Conservation (phyloP, 2,329 filamentous ascomycete genomes). For the Penicillium frequentans region DNA sequence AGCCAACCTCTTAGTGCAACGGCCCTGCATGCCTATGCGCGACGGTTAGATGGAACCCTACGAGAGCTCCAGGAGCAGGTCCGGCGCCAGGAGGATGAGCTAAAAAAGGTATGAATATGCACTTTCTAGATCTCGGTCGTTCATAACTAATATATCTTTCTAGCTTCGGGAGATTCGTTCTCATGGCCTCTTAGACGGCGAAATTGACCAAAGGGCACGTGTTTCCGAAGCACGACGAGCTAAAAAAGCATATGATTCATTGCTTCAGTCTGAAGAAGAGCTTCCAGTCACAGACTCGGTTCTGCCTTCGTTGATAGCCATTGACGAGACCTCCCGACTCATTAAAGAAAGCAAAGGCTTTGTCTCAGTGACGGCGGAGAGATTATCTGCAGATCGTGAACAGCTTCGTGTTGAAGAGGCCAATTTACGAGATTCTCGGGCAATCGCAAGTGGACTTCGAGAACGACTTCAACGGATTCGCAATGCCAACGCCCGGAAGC, state of each 20-base stretch:
- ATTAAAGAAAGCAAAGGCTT: slow-evolving; percentile 65
- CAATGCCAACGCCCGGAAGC: slow-evolving; percentile 56
- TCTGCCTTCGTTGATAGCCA: slow-evolving; percentile 69
- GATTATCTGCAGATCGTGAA: slow-evolving; percentile 39
- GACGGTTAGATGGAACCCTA: slow-evolving; percentile 63
- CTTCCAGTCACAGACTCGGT: slow-evolving; percentile 67
- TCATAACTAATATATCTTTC: neutral
- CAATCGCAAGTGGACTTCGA: slow-evolving; percentile 50
- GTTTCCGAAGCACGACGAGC: slow-evolving; percentile 53
- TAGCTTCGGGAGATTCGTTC: slow-evolving; percentile 36
- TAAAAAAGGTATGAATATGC: slow-evolving; percentile 43
- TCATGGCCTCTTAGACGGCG: slow-evolving; percentile 31
- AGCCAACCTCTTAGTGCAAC: slow-evolving; percentile 28
- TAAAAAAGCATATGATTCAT: slow-evolving; percentile 64
- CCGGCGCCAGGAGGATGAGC: slow-evolving; percentile 47
- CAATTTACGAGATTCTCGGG: slow-evolving; percentile 48
- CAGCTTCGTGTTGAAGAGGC: slow-evolving; percentile 47
- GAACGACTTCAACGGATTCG: slow-evolving; percentile 61
- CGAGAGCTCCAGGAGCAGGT: slow-evolving; percentile 62
- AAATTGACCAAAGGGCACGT: slow-evolving; percentile 32
- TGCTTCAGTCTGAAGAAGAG: slow-evolving; percentile 63
- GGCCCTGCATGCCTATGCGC: slow-evolving; percentile 35
- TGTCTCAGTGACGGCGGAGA: slow-evolving; percentile 47
- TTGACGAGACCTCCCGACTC: slow-evolving; percentile 65
- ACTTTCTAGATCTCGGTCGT: too few species aligned